Evolutionary conservation across 176 grass and related monocot species (phyloP).

Genomic region (Zea mays): Zm-B73-REFERENCE-NAM-5.0 NC_050102.1:75990001-75990500

Average conservation of each 20-base stretch:
- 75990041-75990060: no score
- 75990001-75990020: background rate
- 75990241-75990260: no score
- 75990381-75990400: background rate
- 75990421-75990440: background rate
- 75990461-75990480: no score
- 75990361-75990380: background rate
- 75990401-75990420: background rate
- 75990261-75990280: no score
- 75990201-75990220: no score
- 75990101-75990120: background rate
- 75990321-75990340: background rate
- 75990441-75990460: background rate
- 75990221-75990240: no score
- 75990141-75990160: constrained; percentile 1
- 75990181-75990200: no score
- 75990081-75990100: background rate
- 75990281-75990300: no score
- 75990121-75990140: background rate
- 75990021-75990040: background rate
- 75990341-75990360: background rate
- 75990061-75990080: background rate
- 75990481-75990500: no score
- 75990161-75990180: background rate
- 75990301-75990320: background rate